phyloP scores from a whole-genome alignment of 331 rosid species.

The Pyrus hybrid region DNA sequence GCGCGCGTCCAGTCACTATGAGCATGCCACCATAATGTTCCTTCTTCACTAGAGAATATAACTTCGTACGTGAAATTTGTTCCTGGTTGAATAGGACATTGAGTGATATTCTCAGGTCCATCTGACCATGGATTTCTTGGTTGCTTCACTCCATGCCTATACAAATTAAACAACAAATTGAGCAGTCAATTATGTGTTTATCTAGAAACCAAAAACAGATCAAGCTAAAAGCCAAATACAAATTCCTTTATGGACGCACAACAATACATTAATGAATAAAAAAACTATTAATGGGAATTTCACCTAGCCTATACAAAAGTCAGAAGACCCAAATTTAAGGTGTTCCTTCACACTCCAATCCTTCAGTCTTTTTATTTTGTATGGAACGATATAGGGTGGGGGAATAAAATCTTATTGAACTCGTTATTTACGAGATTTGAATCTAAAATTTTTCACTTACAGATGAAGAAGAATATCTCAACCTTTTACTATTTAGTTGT shows the following conservation, averaged over 20 bases:
- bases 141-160: slow-evolving; percentile 38
- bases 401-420: too few species aligned
- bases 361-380: background rate
- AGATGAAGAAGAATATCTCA: too few species aligned
- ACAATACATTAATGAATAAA: background rate
- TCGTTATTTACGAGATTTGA: too few species aligned
- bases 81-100: slow-evolving; percentile 39
- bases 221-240: background rate
- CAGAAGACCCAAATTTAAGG: background rate
- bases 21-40: slow-evolving; percentile 54
- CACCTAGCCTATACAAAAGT: background rate
- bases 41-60: slow-evolving; percentile 34
- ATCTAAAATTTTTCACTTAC: accelerated
- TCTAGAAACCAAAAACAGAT: background rate
- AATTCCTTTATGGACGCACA: background rate
- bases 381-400: background rate
- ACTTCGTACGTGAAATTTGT: slow-evolving; percentile 28
- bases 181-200: background rate
- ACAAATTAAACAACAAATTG: background rate
- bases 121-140: slow-evolving; percentile 54
- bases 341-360: background rate
- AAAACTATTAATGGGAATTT: background rate
- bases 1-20: slow-evolving; percentile 47
- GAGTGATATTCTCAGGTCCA: slow-evolving; percentile 47
- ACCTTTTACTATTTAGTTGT: too few species aligned